phyloP scores from a whole-genome alignment of 2,329 filamentous ascomycete species.

The Elsinoe batatas region DNA sequence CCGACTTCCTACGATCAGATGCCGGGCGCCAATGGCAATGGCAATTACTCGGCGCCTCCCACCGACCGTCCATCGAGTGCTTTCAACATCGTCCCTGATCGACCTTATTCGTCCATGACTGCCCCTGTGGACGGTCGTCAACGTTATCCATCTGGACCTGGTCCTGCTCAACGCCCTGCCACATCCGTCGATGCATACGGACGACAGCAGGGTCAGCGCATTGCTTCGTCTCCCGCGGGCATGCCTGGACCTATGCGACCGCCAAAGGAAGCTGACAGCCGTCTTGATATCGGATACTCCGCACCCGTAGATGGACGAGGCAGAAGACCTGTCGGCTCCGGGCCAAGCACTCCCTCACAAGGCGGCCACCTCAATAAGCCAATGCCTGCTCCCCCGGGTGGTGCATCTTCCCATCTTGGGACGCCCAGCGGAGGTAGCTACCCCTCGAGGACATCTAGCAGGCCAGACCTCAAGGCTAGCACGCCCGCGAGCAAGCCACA shows the following conservation, averaged over 20 bases:
- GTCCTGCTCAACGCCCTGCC: conserved; percentile 8
- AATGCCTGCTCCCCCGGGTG: neutral
- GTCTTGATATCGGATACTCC: conserved; percentile 33
- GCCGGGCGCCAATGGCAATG: neutral
- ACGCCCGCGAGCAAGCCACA: conserved; percentile 12
- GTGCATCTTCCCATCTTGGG: neutral
- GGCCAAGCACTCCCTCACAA: neutral
- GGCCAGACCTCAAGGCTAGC: conserved; percentile 1
- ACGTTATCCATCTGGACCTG: conserved; percentile 13
- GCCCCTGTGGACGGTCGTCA: conserved; percentile 14
- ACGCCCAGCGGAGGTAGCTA: neutral
- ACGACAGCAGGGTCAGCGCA: conserved; percentile 19
- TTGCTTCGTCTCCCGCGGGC: conserved; percentile 26
- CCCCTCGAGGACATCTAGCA: conserved; percentile 8
- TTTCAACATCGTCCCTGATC: conserved; percentile 42
- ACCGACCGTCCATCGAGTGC: conserved; percentile 43
- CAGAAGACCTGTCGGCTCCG: conserved; percentile 6
- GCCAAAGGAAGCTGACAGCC: conserved; percentile 18
- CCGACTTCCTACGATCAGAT: conserved; percentile 36
- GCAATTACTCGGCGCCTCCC: neutral
- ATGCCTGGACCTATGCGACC: conserved; percentile 17
- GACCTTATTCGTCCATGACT: conserved; percentile 21
- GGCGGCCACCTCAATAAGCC: conserved; percentile 2
- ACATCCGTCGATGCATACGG: conserved; percentile 12
- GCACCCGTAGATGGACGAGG: conserved; percentile 36